A percentile compares a stretch with the other conserved stretches of the same genome.
Conservation (phyloP, 805 yeast species). For the Saccharomycopsis sp. region DNA sequence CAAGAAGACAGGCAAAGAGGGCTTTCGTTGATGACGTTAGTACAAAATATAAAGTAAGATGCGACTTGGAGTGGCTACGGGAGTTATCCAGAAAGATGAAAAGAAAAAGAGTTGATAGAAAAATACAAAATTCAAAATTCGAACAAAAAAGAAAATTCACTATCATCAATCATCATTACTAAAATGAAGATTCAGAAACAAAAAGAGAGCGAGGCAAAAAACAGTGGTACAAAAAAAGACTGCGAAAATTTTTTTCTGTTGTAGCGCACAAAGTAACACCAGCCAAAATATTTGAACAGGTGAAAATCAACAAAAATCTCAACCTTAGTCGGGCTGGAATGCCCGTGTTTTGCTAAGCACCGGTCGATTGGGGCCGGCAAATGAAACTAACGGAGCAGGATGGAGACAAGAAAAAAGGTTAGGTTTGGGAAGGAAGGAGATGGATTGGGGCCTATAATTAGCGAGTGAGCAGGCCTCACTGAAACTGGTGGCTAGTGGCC, state of each 20-base stretch:
- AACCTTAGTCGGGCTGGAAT: background rate
- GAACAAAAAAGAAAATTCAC: background rate
- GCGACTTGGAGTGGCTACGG: background rate
- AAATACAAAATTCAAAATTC: background rate
- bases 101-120: background rate
- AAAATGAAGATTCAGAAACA: background rate
- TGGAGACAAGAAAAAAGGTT: background rate
- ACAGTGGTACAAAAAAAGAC: background rate
- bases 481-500: too few species aligned
- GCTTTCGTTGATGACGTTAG: background rate
- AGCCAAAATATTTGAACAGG: background rate
- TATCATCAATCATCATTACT: background rate
- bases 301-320: background rate
- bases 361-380: background rate
- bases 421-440: background rate
- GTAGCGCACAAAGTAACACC: background rate
- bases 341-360: background rate
- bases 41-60: background rate
- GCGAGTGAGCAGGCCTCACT: background rate
- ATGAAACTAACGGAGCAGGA: background rate
- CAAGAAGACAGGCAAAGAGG: background rate
- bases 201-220: background rate
- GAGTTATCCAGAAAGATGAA: background rate
- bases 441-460: background rate
- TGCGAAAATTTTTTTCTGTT: too few species aligned